phyloP scores from a whole-genome alignment of 768 basidiomycete genomes.

The Auriscalpium vulgare region DNA sequence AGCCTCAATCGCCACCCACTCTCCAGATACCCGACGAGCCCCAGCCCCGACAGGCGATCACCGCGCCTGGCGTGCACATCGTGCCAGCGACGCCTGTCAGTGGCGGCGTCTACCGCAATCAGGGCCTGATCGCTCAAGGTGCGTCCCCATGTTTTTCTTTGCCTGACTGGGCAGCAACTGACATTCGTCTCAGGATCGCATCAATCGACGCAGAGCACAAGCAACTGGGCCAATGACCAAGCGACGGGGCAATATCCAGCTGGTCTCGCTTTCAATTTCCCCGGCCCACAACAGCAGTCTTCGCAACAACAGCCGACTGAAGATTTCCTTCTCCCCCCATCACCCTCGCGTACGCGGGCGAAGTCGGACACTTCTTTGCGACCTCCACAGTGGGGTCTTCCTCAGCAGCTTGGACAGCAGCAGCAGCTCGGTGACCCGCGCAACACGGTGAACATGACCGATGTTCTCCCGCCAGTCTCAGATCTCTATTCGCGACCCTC shows the following conservation, averaged over 20 bases:
- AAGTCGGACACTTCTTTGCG: constrained; percentile 15
- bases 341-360: constrained; percentile 13
- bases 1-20: constrained; percentile 59
- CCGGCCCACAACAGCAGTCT: neutral
- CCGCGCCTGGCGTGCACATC: constrained; percentile 64
- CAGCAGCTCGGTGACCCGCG: neutral
- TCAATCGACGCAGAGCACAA: neutral
- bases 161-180: neutral
- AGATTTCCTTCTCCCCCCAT: constrained; percentile 13
- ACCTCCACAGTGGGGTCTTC: constrained; percentile 9
- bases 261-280: constrained; percentile 14
- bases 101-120: constrained; percentile 52
- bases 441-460: constrained; percentile 9
- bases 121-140: constrained; percentile 45
- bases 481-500: constrained; percentile 6
- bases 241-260: neutral
- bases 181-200: neutral
- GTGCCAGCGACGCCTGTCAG: constrained; percentile 79
- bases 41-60: constrained; percentile 41
- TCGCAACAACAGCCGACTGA: constrained; percentile 3
- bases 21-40: constrained; percentile 49
- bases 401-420: constrained; percentile 3
- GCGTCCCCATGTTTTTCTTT: constrained; percentile 17
- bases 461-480: constrained; percentile 9
- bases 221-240: neutral